Evolutionary conservation across 441 rosid species (phyloP), one percentile per base, ranked within the genome.

Genomic region (Adansonia rubrostipa): DNA sequence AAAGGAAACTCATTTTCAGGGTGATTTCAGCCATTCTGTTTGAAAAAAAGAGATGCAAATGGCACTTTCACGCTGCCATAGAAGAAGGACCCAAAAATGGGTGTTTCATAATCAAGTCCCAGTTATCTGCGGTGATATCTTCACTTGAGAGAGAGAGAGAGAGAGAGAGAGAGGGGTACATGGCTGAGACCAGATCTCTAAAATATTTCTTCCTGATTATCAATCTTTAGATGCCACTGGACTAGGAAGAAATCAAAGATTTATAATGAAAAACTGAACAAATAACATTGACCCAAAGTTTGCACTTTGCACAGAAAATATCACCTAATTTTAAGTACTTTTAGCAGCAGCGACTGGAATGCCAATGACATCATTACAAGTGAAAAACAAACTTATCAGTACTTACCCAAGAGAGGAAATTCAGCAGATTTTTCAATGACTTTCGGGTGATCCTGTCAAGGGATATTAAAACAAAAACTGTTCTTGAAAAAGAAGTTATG

Each of bases 391-490:
- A 24, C 28, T 24, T 24, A 24, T 24, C 28, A 24, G 28, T 24
- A 24, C 28, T 24, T 24, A 24, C 28, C 28, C 28, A 24, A 24
- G 28, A 24, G 28, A 24, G 28, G 1, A 0, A 24, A 24, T 24
- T 24, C 28, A 24, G 28, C 28, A 24, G 28, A n/a, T 45, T 17
- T 36, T 56, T 57, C 54, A 74, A 13, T 13, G 40, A 14, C 13
- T 33, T 14, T 51, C 42, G 13, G 10, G 10, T 17, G 61, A 17
- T n/a, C 9, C 20, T n/a, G 20, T 4, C 2, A 4, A 6, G 14
- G 77, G 76, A 51, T 68, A 70, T 74, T 24, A 24, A 70, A 72
- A 84, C 86, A 69, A 54, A 36, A 86, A 84, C 85, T 72, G 69
- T 65, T 63, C 36, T 76, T 40, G 47, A 57, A 67, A 77, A 33